Percentiles rank a stretch among this genome's conserved stretches.
phyloP scores from a whole-genome alignment of 148 eudicot genomes.

The Cornus florida region DNA sequence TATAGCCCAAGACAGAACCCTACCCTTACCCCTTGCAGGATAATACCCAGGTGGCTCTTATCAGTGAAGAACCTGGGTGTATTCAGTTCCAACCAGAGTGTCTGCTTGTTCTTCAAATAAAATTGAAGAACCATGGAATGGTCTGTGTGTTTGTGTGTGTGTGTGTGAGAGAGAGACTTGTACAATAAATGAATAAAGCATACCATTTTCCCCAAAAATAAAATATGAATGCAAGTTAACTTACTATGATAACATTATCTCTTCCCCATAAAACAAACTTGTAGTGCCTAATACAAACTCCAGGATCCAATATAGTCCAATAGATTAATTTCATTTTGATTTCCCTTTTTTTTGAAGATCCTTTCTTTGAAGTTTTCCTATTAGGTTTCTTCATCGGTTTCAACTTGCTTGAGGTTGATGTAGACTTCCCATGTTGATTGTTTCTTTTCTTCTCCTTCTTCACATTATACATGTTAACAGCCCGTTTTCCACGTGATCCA shows the following conservation, averaged over 20 bases:
- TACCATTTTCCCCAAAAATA: not conserved
- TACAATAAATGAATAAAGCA: not conserved
- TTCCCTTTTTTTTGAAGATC: conserved; percentile 58
- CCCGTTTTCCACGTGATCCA: conserved; percentile 36
- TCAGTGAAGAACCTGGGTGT: no score
- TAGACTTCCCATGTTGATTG: conserved; percentile 50
- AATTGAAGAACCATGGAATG: no score
- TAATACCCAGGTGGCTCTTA: no score
- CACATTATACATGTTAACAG: conserved; percentile 76
- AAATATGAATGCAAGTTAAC: not conserved
- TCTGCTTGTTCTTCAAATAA: no score
- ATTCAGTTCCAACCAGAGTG: no score
- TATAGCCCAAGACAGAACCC: no score
- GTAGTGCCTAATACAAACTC: not conserved
- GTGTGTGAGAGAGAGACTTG: not conserved
- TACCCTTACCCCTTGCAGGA: no score
- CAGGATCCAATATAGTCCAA: not conserved
- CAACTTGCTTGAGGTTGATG: conserved; percentile 64
- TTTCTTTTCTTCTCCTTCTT: conserved; percentile 64
- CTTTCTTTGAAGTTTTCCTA: conserved; percentile 59
- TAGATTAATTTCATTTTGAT: conserved; percentile 25
- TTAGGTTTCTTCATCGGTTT: conserved; percentile 56
- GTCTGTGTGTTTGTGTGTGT: not conserved
- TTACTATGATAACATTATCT: not conserved
- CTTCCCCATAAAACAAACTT: not conserved